Evolutionary conservation across 768 basidiomycete genomes (phyloP).

Genomic region (Cubamyces lactineus): DNA sequence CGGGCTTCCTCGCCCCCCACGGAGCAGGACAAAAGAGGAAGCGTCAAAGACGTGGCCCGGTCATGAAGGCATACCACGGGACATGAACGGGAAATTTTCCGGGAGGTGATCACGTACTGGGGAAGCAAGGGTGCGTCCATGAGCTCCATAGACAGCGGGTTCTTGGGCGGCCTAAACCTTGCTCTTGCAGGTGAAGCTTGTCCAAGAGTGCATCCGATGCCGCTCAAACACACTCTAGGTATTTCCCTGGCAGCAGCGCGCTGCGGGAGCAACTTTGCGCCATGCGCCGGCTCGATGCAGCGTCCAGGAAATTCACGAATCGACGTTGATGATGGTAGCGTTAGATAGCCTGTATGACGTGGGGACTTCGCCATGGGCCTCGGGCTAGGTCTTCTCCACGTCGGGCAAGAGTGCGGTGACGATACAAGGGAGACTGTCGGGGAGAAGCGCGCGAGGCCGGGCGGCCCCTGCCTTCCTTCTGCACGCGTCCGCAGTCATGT

Average conservation of each 20-base stretch:
- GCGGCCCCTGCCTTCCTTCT: neutral
- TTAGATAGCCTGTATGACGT: neutral
- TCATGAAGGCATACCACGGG: neutral
- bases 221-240: neutral
- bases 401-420: neutral
- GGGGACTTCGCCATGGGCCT: neutral
- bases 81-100: slow-evolving; percentile 4
- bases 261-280: neutral
- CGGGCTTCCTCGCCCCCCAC: neutral
- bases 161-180: slow-evolving; percentile 7
- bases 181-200: neutral
- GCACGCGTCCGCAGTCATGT: neutral
- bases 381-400: neutral
- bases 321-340: neutral
- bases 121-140: neutral
- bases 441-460: neutral
- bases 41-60: slow-evolving; percentile 8
- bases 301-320: too few relatives aligned
- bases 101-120: neutral
- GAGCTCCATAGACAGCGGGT: neutral
- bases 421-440: slow-evolving; percentile 10
- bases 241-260: neutral
- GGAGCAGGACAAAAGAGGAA: neutral
- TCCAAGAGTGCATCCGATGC: neutral
- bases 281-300: neutral